Evolutionary conservation across 148 eudicot species (phyloP), one percentile per base, ranked within the genome.

Genomic region (Rhododendron simsii): DNA sequence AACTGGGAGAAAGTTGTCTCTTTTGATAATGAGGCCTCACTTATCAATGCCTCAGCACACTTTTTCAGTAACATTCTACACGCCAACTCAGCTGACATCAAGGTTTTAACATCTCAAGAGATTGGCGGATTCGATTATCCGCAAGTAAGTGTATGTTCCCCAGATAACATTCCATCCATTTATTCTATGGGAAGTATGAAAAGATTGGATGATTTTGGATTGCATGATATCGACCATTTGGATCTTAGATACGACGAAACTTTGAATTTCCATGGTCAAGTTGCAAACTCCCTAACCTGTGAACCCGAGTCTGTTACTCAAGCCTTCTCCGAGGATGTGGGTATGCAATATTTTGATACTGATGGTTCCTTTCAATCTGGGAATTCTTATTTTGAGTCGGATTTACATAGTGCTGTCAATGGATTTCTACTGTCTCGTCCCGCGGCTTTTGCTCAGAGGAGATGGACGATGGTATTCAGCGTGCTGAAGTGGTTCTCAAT

Each of bases 21-120:
- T 51, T 93, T 91, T 67, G 95, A 95, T 50, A 95, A 94, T 78
- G 92, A 91, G 87, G 87, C 93, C 47, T 90, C 94, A 82, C 92
- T 92, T 59, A 76, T 88, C 82, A 89, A 92, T 33, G 85, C 79
- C 73, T 74, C 89, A 28, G 90, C 91, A 37, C 81, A 45, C 61
- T 81, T 88, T 57, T 84, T 90, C 51, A 89, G 87, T 84, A 53
- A 45, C 41, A 78, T 21, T 11, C 78, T 50, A 37, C 86, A 84
- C 59, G 61, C 89, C 83, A 87, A 90, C 50, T 88, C 91, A 37
- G 86, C 89, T 84, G 84, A 78, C 83, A 84, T 82, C 82, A 91
- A 90, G 85, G 57, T 87, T 76, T 80, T 86, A 69, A 35, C 89
- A 48, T 88, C 92, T 50, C 91, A 90, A 74, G 89, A 85, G 77